Evolutionary conservation across 2,329 filamentous ascomycete genomes (phyloP).

Genomic region (Lachnellula arida): DNA sequence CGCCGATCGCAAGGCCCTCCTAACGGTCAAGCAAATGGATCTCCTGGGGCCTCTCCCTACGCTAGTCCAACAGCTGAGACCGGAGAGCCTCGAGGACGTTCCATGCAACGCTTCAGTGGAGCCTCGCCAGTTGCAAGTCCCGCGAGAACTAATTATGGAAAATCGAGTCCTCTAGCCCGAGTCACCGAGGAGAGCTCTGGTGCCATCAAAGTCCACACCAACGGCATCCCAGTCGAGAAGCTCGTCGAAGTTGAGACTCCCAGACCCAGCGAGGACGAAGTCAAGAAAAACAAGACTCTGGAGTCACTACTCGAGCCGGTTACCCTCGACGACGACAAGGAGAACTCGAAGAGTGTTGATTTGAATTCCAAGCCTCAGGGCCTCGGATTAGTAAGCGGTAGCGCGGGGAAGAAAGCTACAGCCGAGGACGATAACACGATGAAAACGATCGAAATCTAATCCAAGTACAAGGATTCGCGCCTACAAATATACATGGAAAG

Average conservation of each 20-base stretch:
- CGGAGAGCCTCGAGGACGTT: constrained; percentile 62
- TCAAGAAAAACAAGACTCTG: constrained; percentile 23
- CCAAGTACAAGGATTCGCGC: neutral
- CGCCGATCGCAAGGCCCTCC: constrained; percentile 45
- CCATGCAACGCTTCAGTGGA: constrained; percentile 63
- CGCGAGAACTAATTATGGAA: constrained; percentile 59
- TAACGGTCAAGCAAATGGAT: constrained; percentile 34
- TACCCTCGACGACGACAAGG: constrained; percentile 26
- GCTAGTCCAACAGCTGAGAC: constrained; percentile 58
- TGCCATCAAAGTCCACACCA: constrained; percentile 24
- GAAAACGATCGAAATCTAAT: constrained; percentile 35
- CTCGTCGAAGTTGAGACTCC: constrained; percentile 34
- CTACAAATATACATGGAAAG: constrained; percentile 10
- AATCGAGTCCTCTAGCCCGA: constrained; percentile 67
- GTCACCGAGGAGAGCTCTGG: constrained; percentile 62
- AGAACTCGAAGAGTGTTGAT: constrained; percentile 23
- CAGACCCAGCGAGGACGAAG: constrained; percentile 26
- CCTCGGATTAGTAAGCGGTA: constrained; percentile 21
- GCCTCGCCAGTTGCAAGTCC: constrained; percentile 61
- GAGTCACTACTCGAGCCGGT: constrained; percentile 26
- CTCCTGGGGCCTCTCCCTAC: constrained; percentile 57
- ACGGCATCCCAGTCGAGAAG: constrained; percentile 24
- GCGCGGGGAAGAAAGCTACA: constrained; percentile 23
- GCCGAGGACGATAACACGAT: constrained; percentile 32
- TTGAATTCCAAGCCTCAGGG: constrained; percentile 9